Evolutionary conservation across 805 yeast species (phyloP).

Genomic region (Yarrowia deformans): DNA sequence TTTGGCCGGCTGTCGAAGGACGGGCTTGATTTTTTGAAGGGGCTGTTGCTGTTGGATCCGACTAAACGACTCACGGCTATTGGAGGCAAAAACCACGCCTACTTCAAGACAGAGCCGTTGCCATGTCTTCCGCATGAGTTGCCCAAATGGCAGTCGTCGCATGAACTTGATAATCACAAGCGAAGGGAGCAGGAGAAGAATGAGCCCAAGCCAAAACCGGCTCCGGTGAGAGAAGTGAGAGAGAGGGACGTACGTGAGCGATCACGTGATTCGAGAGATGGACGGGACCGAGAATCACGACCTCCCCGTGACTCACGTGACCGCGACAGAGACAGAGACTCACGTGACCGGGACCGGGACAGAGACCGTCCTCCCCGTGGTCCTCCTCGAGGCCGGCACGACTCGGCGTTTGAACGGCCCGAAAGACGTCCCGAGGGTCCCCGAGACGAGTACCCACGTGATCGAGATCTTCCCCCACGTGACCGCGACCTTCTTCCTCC

Average conservation of each 20-base stretch:
- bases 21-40: slow-evolving; percentile 56
- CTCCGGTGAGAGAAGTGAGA: not conserved
- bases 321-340: not conserved
- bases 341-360: not conserved
- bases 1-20: slow-evolving; percentile 9
- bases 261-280: not conserved
- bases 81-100: slow-evolving; percentile 74
- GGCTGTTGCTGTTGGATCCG: slow-evolving; percentile 75
- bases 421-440: not conserved
- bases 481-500: not conserved
- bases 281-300: not conserved
- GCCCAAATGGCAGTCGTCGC: slow-evolving; percentile 84
- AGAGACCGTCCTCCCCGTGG: slow-evolving; percentile 1
- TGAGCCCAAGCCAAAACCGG: not conserved
- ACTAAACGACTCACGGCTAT: slow-evolving; percentile 74
- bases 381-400: not conserved
- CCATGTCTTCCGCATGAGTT: slow-evolving; percentile 64
- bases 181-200: slow-evolving; percentile 18
- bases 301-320: not conserved
- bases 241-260: not conserved
- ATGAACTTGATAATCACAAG: slow-evolving; percentile 70
- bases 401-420: slow-evolving; percentile 2
- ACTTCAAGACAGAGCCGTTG: slow-evolving; percentile 70
- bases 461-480: not conserved
- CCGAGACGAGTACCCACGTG: not conserved